A percentile compares a stretch with the other conserved stretches of the same genome.
Evolutionary conservation across 1,139 yeast genomes (phyloP).

Genomic region (Meyerozyma carpophila): DNA sequence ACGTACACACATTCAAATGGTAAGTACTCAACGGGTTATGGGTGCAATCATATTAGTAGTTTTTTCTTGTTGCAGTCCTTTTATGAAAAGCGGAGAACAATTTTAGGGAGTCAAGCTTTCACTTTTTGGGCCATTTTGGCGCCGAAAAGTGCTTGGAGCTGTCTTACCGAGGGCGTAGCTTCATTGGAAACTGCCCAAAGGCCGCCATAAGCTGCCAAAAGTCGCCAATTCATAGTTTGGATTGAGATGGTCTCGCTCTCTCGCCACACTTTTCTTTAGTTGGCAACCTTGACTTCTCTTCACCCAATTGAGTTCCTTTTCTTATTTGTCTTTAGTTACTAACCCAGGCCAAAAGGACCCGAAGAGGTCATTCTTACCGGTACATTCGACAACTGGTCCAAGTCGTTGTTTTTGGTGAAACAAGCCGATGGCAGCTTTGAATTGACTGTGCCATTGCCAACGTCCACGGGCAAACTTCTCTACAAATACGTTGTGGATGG

Average conservation of each 20-base stretch:
- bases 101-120: not conserved
- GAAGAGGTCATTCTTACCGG: conserved; percentile 69
- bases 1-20: conserved; percentile 17
- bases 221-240: too few relatives aligned
- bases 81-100: not conserved
- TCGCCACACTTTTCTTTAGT: too few relatives aligned
- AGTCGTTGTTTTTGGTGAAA: conserved; percentile 53
- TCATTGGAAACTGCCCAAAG: too few relatives aligned
- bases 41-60: not conserved
- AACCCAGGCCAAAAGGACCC: conserved; percentile 69
- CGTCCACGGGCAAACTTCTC: conserved; percentile 32
- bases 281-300: too few relatives aligned
- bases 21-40: conserved; percentile 6
- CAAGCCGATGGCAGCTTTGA: conserved; percentile 57
- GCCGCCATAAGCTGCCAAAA: too few relatives aligned
- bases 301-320: too few relatives aligned
- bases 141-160: too few relatives aligned
- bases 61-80: not conserved
- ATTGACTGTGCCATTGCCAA: conserved; percentile 49
- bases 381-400: conserved; percentile 70
- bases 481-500: conserved; percentile 78
- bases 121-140: too few relatives aligned
- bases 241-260: too few relatives aligned
- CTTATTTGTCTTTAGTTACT: conserved; percentile 10
- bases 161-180: too few relatives aligned